Conservation (phyloP, 768 basidiomycete species). For the Termitomyces titanicus region DNA sequence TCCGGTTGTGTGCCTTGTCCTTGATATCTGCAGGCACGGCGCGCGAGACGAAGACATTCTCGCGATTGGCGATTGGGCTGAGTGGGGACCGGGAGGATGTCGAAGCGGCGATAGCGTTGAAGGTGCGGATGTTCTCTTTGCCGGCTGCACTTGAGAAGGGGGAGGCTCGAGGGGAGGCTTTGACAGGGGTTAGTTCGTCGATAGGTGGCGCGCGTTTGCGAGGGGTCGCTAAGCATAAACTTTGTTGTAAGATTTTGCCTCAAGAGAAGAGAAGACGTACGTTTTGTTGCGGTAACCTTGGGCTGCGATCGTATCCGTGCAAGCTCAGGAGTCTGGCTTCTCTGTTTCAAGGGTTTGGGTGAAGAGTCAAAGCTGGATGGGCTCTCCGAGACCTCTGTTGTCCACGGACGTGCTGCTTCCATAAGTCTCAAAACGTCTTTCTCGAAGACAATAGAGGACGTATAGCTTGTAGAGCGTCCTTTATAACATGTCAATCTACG, state of each 20-base stretch:
- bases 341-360: constrained; percentile 9
- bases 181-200: constrained; percentile 46
- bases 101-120: constrained; percentile 22
- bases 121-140: constrained; percentile 37
- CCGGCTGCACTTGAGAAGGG: constrained; percentile 29
- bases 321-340: constrained; percentile 8
- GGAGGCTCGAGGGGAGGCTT: constrained; percentile 46
- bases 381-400: constrained; percentile 24
- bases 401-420: constrained; percentile 29
- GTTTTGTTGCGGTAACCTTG: constrained; percentile 32
- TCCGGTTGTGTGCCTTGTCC: constrained; percentile 18
- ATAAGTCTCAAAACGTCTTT: constrained; percentile 42
- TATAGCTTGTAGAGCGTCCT: constrained; percentile 48
- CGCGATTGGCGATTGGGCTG: constrained; percentile 22
- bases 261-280: constrained; percentile 23
- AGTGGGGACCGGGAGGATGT: constrained; percentile 29
- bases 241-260: background rate
- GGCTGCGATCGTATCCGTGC: constrained; percentile 42
- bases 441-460: constrained; percentile 46
- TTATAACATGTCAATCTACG: constrained; percentile 1
- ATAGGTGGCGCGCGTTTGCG: constrained; percentile 35
- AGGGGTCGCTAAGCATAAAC: constrained; percentile 24
- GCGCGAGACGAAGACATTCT: constrained; percentile 18
- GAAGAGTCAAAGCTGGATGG: constrained; percentile 28
- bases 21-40: constrained; percentile 8